phyloP scores from a whole-genome alignment of 306 rosid species.

The Styphnolobium japonicum region DNA sequence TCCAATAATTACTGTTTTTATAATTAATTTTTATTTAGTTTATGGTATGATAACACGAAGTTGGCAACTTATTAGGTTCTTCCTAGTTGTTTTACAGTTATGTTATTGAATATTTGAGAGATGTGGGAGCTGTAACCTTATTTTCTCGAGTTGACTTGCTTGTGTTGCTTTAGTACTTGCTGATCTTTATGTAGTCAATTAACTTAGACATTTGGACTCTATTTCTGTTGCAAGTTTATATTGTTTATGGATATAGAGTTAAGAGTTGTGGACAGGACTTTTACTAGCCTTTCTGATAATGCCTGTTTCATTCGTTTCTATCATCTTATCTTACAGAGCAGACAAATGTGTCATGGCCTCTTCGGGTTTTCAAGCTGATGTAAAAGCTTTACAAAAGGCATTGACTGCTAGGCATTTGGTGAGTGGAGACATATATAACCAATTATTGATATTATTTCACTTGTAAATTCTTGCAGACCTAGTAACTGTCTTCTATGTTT shows the following conservation, averaged over 20 bases:
- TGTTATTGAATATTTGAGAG: not conserved
- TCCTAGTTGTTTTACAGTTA: not conserved
- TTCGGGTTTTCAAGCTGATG: conserved; percentile 83
- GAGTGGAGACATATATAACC: conserved; percentile 17
- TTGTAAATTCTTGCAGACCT: not conserved
- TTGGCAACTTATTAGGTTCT: not conserved
- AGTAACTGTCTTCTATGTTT: not conserved
- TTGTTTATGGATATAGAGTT: not conserved
- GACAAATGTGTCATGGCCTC: conserved; percentile 64
- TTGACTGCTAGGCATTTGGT: conserved; percentile 69
- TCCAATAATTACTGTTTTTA: no score
- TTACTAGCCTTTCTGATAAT: not conserved
- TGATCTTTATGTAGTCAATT: not conserved
- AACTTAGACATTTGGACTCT: not conserved
- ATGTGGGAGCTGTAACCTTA: not conserved
- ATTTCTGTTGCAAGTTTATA: not conserved
- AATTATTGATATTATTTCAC: not conserved
- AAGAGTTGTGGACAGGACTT: not conserved
- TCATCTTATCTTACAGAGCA: conserved; percentile 45
- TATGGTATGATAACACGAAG: not conserved
- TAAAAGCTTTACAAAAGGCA: conserved; percentile 63
- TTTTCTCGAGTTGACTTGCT: not conserved
- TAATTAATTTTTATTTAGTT: not conserved
- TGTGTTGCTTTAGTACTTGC: not conserved
- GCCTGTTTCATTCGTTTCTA: not conserved